phyloP scores from a whole-genome alignment of 2,329 filamentous ascomycete genomes.

The Exophiala mesophila region DNA sequence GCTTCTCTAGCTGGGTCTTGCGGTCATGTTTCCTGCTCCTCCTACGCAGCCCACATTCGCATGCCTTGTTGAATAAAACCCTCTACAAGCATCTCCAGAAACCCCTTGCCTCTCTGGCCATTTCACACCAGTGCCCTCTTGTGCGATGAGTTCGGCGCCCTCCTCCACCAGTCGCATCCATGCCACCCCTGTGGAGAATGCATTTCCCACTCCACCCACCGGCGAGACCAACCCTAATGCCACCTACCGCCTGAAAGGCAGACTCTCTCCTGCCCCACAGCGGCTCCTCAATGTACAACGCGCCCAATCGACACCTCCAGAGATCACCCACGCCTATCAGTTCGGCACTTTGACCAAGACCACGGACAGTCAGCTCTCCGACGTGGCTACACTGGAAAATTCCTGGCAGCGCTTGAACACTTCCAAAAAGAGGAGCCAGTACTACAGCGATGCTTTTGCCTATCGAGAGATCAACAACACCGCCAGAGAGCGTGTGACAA shows the following conservation, averaged over 20 bases:
- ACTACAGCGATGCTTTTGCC: slow-evolving; percentile 39
- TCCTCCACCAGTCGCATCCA: slow-evolving; percentile 20
- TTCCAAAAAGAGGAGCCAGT: slow-evolving; percentile 34
- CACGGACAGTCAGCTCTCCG: slow-evolving; percentile 15
- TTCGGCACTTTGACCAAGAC: slow-evolving; percentile 17
- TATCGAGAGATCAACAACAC: slow-evolving; percentile 34
- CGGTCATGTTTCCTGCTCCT: neutral
- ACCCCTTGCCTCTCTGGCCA: too few relatives aligned
- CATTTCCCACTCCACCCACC: slow-evolving; percentile 25
- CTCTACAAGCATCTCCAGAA: too few relatives aligned
- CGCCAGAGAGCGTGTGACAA: slow-evolving; percentile 45
- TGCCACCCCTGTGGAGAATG: slow-evolving; percentile 21
- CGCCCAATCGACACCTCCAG: slow-evolving; percentile 25
- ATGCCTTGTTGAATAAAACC: too few relatives aligned
- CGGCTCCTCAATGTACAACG: slow-evolving; percentile 12
- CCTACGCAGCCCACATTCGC: neutral
- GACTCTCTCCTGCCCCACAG: slow-evolving; percentile 16
- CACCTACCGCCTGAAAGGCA: slow-evolving; percentile 14
- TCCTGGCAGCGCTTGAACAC: slow-evolving; percentile 25
- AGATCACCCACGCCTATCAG: slow-evolving; percentile 20
- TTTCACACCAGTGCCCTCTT: too few relatives aligned
- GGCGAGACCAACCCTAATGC: slow-evolving; percentile 6
- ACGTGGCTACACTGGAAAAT: slow-evolving; percentile 20
- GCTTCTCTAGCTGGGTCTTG: neutral
- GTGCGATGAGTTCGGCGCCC: slow-evolving; percentile 15